Percentiles rank a stretch among this genome's conserved stretches.
Conservation (phyloP, 2,329 filamentous ascomycete species). For the Cladosporium sp. region DNA sequence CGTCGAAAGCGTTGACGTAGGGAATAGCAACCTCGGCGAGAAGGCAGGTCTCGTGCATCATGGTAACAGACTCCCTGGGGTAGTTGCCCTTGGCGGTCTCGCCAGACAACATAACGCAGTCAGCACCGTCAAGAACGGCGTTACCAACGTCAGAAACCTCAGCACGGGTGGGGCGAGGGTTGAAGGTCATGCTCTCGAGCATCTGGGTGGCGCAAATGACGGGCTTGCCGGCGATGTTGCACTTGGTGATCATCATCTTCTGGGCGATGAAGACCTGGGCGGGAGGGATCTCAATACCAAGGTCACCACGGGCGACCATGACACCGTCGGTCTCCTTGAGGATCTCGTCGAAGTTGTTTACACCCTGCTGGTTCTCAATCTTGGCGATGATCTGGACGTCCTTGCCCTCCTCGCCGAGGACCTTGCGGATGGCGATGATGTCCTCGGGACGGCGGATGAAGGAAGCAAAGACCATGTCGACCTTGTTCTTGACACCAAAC, state of each 20-base stretch:
- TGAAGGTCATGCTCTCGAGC: conserved; percentile 99
- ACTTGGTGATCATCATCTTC: conserved; percentile 99
- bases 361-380: conserved; percentile 99
- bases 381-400: conserved; percentile 99
- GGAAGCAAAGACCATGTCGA: conserved; percentile 98
- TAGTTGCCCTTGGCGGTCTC: conserved; percentile 99
- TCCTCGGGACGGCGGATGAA: conserved; percentile 96
- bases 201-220: conserved; percentile 99
- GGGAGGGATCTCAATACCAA: conserved; percentile 97
- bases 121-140: conserved; percentile 92
- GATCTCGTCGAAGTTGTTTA: conserved; percentile 99
- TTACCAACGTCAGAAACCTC: conserved; percentile 99
- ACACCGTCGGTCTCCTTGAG: conserved; percentile 95
- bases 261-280: conserved; percentile 98
- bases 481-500: conserved; percentile 97
- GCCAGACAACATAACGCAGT: conserved; percentile 99
- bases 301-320: conserved; percentile 98
- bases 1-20: conserved; percentile 94
- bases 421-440: conserved; percentile 85
- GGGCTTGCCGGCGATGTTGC: conserved; percentile 98
- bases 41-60: conserved; percentile 98
- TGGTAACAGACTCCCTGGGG: conserved; percentile 82
- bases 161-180: conserved; percentile 94
- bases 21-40: conserved; percentile 96
- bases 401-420: conserved; percentile 87